phyloP scores from a whole-genome alignment of 257 asterid genomes.

The Haberlea rhodopensis region DNA sequence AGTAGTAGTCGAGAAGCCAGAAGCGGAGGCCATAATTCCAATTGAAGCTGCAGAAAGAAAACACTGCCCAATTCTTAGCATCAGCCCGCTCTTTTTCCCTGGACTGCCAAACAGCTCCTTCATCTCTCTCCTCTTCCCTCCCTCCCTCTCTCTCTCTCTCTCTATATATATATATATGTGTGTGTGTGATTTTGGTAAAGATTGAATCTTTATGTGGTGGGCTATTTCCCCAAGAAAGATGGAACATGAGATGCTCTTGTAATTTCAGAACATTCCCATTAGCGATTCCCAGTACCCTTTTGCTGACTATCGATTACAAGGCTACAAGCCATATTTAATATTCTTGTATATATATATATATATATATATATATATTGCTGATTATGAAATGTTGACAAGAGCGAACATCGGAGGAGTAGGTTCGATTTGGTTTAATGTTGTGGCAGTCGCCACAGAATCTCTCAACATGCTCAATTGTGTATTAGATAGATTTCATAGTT shows the following conservation, averaged over 20 bases:
- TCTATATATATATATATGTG: neutral
- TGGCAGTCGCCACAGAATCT: too few species aligned
- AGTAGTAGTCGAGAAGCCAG: slow-evolving; percentile 76
- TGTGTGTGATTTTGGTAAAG: slow-evolving; percentile 26
- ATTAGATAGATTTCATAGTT: too few species aligned
- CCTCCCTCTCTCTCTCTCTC: slow-evolving; percentile 8
- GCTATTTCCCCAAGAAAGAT: slow-evolving; percentile 24
- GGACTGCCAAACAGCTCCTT: slow-evolving; percentile 84
- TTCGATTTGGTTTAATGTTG: slow-evolving; percentile 4
- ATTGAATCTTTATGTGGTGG: slow-evolving; percentile 42
- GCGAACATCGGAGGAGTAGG: slow-evolving; percentile 24
- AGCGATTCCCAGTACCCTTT: slow-evolving; percentile 22
- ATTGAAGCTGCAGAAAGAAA: slow-evolving; percentile 54
- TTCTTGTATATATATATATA: slow-evolving; percentile 5
- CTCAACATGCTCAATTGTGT: too few species aligned
- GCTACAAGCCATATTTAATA: slow-evolving; percentile 18
- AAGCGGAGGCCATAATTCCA: slow-evolving; percentile 76
- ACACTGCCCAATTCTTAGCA: slow-evolving; percentile 67
- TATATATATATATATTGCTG: neutral
- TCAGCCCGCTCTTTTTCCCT: slow-evolving; percentile 74
- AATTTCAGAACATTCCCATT: slow-evolving; percentile 36
- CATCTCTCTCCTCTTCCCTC: slow-evolving; percentile 41
- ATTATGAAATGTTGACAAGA: slow-evolving; percentile 16
- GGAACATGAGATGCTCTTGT: slow-evolving; percentile 27
- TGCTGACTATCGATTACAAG: slow-evolving; percentile 19